phyloP scores from a whole-genome alignment of 2,329 filamentous ascomycete species.

The Claviceps paspali region DNA sequence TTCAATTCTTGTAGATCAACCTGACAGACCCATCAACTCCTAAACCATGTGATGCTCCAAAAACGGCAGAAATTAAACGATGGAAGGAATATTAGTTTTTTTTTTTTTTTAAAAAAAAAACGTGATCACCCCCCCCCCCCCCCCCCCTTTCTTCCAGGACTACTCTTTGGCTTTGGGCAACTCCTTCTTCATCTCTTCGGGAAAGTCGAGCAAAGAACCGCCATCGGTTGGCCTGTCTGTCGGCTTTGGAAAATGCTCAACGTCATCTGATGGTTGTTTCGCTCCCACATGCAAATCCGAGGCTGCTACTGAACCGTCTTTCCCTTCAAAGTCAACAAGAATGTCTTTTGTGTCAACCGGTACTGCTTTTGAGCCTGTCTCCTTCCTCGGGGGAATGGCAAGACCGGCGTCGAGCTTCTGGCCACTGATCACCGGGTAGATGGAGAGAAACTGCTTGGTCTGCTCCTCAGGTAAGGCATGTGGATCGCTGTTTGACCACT shows the following conservation, averaged over 20 bases:
- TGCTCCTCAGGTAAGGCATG: constrained; percentile 49
- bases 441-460: constrained; percentile 68
- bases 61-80: neutral
- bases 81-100: neutral
- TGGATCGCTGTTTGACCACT: constrained; percentile 12
- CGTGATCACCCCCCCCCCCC: no score
- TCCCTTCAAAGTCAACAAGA: constrained; percentile 43
- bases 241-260: constrained; percentile 27
- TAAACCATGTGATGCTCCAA: constrained; percentile 1
- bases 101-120: no score
- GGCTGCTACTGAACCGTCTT: constrained; percentile 1
- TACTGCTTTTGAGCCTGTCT: neutral
- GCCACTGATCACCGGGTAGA: constrained; percentile 71
- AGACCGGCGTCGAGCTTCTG: constrained; percentile 45
- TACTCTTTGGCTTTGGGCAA: constrained; percentile 20
- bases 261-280: constrained; percentile 17
- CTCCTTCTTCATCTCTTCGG: constrained; percentile 35
- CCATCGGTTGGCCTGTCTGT: constrained; percentile 31
- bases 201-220: constrained; percentile 39
- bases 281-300: neutral
- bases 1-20: neutral
- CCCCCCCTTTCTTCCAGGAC: no score
- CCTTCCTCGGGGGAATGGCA: constrained; percentile 33
- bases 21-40: constrained; percentile 5
- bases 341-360: constrained; percentile 16